Evolutionary conservation across 306 rosid species (phyloP).

Genomic region (Acacia melanoxylon): DNA sequence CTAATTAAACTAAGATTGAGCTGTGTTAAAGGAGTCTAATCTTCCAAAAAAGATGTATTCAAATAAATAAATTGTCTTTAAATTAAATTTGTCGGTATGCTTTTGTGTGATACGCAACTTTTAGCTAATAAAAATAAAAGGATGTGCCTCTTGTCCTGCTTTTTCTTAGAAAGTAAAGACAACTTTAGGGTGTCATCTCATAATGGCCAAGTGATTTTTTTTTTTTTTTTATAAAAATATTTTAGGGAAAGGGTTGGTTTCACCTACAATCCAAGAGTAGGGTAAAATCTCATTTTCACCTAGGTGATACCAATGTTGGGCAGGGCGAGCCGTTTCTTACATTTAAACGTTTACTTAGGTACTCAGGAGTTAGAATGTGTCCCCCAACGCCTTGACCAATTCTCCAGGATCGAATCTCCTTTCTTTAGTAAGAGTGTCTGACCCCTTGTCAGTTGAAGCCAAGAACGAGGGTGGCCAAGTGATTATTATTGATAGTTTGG

Average conservation of each 20-base stretch:
- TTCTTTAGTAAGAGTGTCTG: too few relatives aligned
- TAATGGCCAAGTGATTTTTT: background rate
- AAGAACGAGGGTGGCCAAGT: background rate
- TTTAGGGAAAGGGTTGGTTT: too few relatives aligned
- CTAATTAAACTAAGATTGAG: background rate
- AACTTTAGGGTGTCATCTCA: slow-evolving; percentile 8
- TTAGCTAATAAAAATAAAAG: background rate
- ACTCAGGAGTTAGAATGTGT: too few relatives aligned
- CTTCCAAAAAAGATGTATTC: background rate
- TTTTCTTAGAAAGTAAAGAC: slow-evolving; percentile 11
- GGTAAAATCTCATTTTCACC: too few relatives aligned
- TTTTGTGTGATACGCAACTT: background rate
- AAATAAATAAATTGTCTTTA: background rate
- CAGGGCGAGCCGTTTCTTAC: too few relatives aligned
- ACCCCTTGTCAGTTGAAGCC: too few relatives aligned
- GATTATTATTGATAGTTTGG: background rate
- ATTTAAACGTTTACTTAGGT: too few relatives aligned
- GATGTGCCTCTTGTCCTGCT: background rate
- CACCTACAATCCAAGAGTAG: too few relatives aligned
- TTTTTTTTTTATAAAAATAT: too few relatives aligned
- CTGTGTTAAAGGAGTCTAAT: background rate
- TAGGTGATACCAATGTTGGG: too few relatives aligned
- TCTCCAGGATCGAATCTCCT: too few relatives aligned
- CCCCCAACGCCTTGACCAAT: too few relatives aligned
- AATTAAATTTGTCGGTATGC: background rate